Base-by-base conservation (phyloP, 495 filamentous ascomycete species). In the Evansstolkia leycettana region DNA sequence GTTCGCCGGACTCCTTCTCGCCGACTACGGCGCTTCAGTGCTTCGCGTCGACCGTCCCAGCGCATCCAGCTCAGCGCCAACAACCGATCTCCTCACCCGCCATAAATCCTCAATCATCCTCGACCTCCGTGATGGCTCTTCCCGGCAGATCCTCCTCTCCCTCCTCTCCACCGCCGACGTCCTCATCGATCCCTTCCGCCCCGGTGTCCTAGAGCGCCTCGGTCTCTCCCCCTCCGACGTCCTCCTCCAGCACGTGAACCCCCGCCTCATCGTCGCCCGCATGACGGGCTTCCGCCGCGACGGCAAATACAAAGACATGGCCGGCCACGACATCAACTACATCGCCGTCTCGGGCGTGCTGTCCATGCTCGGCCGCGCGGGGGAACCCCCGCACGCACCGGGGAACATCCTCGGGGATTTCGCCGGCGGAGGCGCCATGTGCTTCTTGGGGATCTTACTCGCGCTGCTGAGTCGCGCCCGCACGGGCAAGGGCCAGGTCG, bases 241-340 rank as follows among this genome's bases (percentile, higher is more conserved):
- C 2, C 65, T 77, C 2, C 62, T 87, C 2, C 65, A 72, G 32
- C 55, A 54, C 3, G 25, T 62, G 1, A 94, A 94, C 47, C 79
- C 80, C n/a, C 68, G 78, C 2, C 59, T 96, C 2, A 73, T 95
- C 33, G 76, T 92, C 28, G 84, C 72, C 4, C 80, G 88, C 11
- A 73, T 95, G 64, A 89, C 87, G 5, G 89, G 89, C 0, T 94
- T 94, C 52, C 70, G 88, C 4, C 71, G 86, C 16, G 84, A 89
- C 48, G 87, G 88, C 1, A 77, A 76, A 43, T 95, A 92, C 57
- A 72, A 72, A 28, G 48, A 65, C 39, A 94, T 94, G 86, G 89
- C 89, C 0, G 88, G 89, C n/a, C 89, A 96, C 46, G 89, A 96
- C 52, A 94, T 96, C 52, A 96, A 96, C 50, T 96, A 94, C 56